phyloP scores from a whole-genome alignment of 306 rosid species.

The Prunus mongolica region DNA sequence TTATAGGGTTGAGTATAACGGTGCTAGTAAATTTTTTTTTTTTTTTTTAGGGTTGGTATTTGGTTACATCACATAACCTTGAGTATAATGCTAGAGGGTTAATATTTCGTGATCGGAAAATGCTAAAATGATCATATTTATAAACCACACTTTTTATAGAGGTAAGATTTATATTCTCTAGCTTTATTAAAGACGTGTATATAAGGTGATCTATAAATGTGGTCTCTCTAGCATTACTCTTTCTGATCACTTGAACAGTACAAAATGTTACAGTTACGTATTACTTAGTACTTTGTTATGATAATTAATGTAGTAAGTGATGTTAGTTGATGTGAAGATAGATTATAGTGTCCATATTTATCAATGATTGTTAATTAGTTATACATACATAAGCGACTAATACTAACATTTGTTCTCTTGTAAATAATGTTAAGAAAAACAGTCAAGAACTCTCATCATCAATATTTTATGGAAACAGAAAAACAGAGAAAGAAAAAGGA shows the following conservation, averaged over 20 bases:
- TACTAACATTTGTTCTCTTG: not conserved
- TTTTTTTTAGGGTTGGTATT: not conserved
- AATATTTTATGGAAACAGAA: not conserved
- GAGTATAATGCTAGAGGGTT: not conserved
- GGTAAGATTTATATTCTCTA: too few relatives aligned
- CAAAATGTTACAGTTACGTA: too few relatives aligned
- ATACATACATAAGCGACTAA: not conserved
- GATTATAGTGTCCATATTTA: not conserved
- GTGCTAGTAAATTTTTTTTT: not conserved
- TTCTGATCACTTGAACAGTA: too few relatives aligned
- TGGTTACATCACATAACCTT: not conserved
- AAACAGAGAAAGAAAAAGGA: not conserved
- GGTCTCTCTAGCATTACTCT: too few relatives aligned
- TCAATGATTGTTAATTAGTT: not conserved
- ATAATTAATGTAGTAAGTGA: too few relatives aligned
- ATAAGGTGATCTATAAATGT: too few relatives aligned
- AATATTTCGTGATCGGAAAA: too few relatives aligned
- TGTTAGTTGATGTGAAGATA: too few relatives aligned
- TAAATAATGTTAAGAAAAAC: not conserved
- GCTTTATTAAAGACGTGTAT: too few relatives aligned
- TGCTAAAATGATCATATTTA: too few relatives aligned
- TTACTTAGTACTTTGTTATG: too few relatives aligned
- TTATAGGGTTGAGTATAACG: not conserved
- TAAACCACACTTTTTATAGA: too few relatives aligned
- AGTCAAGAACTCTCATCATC: not conserved